These are phyloP conservation scores for Cyclotella baltica DNA, from an alignment of 108 stramenopile genomes.

Conservation along the genomic window DNA sequence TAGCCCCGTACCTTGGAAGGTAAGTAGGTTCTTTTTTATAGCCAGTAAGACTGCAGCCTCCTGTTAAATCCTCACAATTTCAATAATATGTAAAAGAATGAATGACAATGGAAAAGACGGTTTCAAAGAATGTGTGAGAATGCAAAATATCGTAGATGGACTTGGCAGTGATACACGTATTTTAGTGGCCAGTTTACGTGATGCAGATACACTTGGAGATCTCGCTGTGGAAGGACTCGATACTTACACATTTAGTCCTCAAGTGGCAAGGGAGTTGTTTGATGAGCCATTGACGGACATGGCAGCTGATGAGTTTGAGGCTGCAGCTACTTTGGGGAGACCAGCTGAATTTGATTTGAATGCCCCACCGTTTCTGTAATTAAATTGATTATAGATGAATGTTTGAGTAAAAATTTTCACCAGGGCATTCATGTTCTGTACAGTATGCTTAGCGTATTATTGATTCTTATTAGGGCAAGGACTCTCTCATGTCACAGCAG, in stretches of 20 bases:
- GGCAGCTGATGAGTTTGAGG: conserved; percentile 68
- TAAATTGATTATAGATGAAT: background rate
- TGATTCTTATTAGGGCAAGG: no score
- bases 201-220: conserved; percentile 56
- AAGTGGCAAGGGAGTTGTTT: conserved; percentile 65
- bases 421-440: background rate
- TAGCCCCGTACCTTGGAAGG: conserved; percentile 54
- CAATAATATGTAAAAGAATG: conserved; percentile 45
- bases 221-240: conserved; percentile 61
- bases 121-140: conserved; percentile 58
- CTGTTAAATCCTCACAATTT: conserved; percentile 41
- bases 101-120: conserved; percentile 72
- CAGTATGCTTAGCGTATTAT: no score
- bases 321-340: conserved; percentile 51
- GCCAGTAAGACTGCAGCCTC: conserved; percentile 21
- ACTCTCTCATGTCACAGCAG: no score
- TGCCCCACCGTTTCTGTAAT: conserved; percentile 5
- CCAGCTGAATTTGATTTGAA: conserved; percentile 10
- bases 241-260: conserved; percentile 71
- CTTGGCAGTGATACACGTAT: conserved; percentile 68
- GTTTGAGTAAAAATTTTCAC: background rate
- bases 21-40: background rate
- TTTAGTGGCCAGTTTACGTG: conserved; percentile 68
- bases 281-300: conserved; percentile 60
- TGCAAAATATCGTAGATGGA: conserved; percentile 69